Percentiles rank a stretch among this genome's conserved stretches.
phyloP scores from a whole-genome alignment of 2,329 filamentous ascomycete genomes.

The Emergomyces africanus region DNA sequence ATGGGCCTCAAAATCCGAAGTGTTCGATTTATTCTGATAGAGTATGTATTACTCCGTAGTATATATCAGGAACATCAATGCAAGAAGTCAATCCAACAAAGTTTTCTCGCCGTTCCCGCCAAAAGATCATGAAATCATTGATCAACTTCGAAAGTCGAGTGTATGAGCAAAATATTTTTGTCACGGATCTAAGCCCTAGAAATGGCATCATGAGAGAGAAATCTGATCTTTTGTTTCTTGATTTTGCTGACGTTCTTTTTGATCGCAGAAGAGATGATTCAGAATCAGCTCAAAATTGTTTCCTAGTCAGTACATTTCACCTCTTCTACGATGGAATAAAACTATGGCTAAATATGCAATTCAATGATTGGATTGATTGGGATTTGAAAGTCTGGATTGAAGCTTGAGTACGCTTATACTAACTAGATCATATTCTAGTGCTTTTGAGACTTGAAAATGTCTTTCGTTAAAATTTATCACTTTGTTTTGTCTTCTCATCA shows the following conservation, averaged over 20 bases:
- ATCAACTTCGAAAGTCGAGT: slow-evolving; percentile 13
- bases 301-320: slow-evolving; percentile 11
- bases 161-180: slow-evolving; percentile 9
- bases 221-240: slow-evolving; percentile 10
- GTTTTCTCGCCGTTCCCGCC: slow-evolving; percentile 8
- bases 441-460: too few species aligned
- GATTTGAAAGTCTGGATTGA: slow-evolving; percentile 14
- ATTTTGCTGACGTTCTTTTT: slow-evolving; percentile 12
- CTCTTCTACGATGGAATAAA: slow-evolving; percentile 11
- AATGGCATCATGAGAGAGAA: slow-evolving; percentile 11
- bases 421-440: too few species aligned
- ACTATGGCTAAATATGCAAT: slow-evolving; percentile 2
- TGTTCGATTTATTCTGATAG: slow-evolving; percentile 15
- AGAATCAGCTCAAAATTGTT: slow-evolving; percentile 2
- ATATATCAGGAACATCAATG: slow-evolving; percentile 13
- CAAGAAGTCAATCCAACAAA: slow-evolving; percentile 5
- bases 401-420: slow-evolving; percentile 13
- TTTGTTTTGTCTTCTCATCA: too few species aligned
- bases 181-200: slow-evolving; percentile 9
- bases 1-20: slow-evolving; percentile 4
- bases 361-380: slow-evolving; percentile 15
- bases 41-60: too few species aligned
- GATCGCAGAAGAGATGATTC: slow-evolving; percentile 8
- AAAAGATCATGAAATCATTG: slow-evolving; percentile 13
- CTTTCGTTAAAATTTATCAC: too few species aligned